Base-by-base conservation (phyloP, 2,329 filamentous ascomycete genomes). In the Eutypa lata region DNA sequence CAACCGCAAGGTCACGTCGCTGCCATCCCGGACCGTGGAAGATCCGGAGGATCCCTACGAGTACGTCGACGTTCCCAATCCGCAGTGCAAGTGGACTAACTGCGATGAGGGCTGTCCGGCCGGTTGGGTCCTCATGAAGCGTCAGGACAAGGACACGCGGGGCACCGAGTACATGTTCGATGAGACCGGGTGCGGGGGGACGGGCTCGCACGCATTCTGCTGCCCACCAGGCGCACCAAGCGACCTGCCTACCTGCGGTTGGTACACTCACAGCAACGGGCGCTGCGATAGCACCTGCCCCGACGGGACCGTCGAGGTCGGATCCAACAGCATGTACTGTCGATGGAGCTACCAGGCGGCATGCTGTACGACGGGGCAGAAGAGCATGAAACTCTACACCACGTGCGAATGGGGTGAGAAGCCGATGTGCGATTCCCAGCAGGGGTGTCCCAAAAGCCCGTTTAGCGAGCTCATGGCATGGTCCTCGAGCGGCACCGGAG, bases 251-350 rank as follows among this genome's bases (percentile, higher is more conserved):
- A 57, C 44, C 6, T 60, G 56, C 40, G 50, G 26, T 8, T 61
- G 57, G 57, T 53, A 55, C 22, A 54, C 54, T 1, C 57, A 61
- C 42, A 52, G 47, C 21, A 61, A 56, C 48, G 58, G 58, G 37
- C 53, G 49, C 2, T 61, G 56, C 49, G 51, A 53, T 21, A 49
- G 54, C 37, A 50, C 53, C 22, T 61, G 58, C 42, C 24, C 53
- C 1, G 37, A 31, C 31, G 51, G 37, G 26, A 55, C 57, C 46
- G 53, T 59, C 31, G 53, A 58, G 42, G 48, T 61, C 14, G 51
- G 57, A 35, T 43, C 49, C 19, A 43, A 53, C 21, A 18, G 31
- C 14, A 37, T 47, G 3, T 49, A 53, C 21, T 60, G 57, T 48
- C 50, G 40, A 2, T 43, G 26, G 10, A 31, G 49, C 46, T 49